Evolutionary conservation across 106 monocot genomes (phyloP).

Genomic region (Platanthera zijinensis): DNA sequence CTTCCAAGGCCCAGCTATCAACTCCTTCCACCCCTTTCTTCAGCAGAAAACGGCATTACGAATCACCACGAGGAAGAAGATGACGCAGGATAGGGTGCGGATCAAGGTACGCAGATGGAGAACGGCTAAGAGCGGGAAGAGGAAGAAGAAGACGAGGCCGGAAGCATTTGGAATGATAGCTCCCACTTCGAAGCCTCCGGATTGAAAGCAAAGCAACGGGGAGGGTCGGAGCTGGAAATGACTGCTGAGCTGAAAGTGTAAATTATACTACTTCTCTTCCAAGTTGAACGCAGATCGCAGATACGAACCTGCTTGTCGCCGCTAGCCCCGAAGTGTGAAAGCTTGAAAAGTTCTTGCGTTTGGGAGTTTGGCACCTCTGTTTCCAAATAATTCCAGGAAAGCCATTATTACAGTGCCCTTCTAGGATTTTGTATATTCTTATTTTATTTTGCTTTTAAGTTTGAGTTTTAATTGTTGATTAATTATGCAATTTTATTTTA

Average conservation of each 20-base stretch:
- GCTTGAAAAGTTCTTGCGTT: too few relatives aligned
- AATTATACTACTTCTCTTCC: background rate
- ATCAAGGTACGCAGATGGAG: background rate
- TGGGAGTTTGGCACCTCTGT: background rate
- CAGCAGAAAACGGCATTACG: background rate
- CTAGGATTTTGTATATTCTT: too few relatives aligned
- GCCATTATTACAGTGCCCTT: background rate
- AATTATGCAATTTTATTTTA: too few relatives aligned
- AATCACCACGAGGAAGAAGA: background rate
- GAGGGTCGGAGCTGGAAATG: background rate
- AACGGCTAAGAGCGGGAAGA: background rate
- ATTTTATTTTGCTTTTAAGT: too few relatives aligned
- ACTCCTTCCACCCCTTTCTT: background rate
- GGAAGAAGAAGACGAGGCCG: background rate
- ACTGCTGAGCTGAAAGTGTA: background rate
- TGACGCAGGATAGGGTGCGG: background rate
- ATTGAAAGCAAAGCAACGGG: conserved; percentile 1
- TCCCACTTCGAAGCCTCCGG: background rate
- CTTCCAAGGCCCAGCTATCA: background rate
- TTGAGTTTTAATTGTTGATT: too few relatives aligned
- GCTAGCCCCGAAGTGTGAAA: background rate
- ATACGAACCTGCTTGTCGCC: background rate
- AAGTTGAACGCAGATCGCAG: background rate
- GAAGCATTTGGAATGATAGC: background rate
- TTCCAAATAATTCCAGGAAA: background rate